These are phyloP conservation scores for Penicillium atrosanguineum DNA, from an alignment of 495 filamentous ascomycete genomes.

Conservation along the genomic window DNA sequence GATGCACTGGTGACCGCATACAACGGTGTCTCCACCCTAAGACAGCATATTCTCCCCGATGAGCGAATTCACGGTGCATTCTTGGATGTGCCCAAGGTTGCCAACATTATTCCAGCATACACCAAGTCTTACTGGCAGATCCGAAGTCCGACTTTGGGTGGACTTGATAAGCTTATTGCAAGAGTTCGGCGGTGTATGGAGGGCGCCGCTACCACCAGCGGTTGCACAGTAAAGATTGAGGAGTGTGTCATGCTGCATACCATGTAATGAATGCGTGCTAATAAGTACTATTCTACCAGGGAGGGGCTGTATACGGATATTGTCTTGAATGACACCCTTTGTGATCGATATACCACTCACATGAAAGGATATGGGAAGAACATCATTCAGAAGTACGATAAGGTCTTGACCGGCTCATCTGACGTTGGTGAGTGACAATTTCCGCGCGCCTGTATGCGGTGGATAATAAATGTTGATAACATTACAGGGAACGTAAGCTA, in stretches of 20 bases:
- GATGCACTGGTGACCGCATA: slow-evolving; percentile 13
- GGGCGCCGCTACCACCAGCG: slow-evolving; percentile 52
- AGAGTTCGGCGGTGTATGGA: slow-evolving; percentile 50
- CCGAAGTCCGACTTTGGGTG: slow-evolving; percentile 30
- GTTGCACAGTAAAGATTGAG: slow-evolving; percentile 44
- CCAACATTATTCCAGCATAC: slow-evolving; percentile 57
- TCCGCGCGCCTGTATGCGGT: no score
- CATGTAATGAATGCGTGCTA: background rate
- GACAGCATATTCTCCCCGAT: slow-evolving; percentile 11
- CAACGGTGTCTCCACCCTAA: slow-evolving; percentile 7
- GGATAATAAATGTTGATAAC: background rate
- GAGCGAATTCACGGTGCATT: slow-evolving; percentile 32
- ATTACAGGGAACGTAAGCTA: slow-evolving; percentile 50
- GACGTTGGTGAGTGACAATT: slow-evolving; percentile 28
- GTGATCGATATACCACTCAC: slow-evolving; percentile 36
- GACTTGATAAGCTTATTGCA: slow-evolving; percentile 36
- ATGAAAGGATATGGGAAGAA: slow-evolving; percentile 30
- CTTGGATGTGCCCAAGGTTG: slow-evolving; percentile 45
- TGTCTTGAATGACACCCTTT: slow-evolving; percentile 50
- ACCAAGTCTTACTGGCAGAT: slow-evolving; percentile 41
- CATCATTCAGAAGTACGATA: slow-evolving; percentile 15
- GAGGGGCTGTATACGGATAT: slow-evolving; percentile 49
- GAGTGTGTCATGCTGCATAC: slow-evolving; percentile 4
- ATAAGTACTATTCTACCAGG: slow-evolving; percentile 4
- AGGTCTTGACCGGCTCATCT: slow-evolving; percentile 37